Evolutionary conservation across 345 rosid species (phyloP), one percentile per base, ranked within the genome.

Genomic region (Nasturtium officinale): DNA sequence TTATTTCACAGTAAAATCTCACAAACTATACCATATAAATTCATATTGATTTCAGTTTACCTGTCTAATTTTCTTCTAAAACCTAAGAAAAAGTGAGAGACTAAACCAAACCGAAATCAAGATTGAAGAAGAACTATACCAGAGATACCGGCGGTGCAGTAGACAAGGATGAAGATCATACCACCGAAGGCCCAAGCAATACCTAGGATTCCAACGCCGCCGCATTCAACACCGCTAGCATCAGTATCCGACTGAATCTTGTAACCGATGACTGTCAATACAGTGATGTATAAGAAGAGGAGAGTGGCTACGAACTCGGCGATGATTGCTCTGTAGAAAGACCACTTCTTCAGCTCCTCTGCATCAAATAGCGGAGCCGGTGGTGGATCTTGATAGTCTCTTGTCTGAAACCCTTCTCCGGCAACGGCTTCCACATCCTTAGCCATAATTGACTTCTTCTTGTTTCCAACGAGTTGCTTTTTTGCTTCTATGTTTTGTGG

Each of bases 121-220:
- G 74, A 85, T 52, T 18, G 15, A 82, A 86, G 23, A 35, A 46
- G 72, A 51, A 4, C 21, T 57, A n/a, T 33, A 87, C 97, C 97
- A 30, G 96, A 91, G 77, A 89, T 86, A 69, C 97, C 97, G 10
- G 94, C 94, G 9, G 97, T 89, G 85, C 97, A 91, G 89, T 91
- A 91, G 74, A 91, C 96, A 32, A 91, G 97, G 48, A 91, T 77
- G 30, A 91, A 91, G 78, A 91, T 91, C 96, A 91, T 91, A 81
- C 97, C 97, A 67, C 97, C 97, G 1, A 91, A 89, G 61, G 97
- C 93, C 97, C 96, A 89, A 63, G 97, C 96, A 15, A 91, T 91
- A 40, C 97, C 97, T 1, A 91, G 90, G 67, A 86, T 79, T 5
- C 97, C 97, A 26, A 91, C 97, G 1, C 97, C 94, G 1, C 89